Base-by-base conservation (phyloP, 352 stramenopile species). In the Globisporangium recalcitrans region DNA sequence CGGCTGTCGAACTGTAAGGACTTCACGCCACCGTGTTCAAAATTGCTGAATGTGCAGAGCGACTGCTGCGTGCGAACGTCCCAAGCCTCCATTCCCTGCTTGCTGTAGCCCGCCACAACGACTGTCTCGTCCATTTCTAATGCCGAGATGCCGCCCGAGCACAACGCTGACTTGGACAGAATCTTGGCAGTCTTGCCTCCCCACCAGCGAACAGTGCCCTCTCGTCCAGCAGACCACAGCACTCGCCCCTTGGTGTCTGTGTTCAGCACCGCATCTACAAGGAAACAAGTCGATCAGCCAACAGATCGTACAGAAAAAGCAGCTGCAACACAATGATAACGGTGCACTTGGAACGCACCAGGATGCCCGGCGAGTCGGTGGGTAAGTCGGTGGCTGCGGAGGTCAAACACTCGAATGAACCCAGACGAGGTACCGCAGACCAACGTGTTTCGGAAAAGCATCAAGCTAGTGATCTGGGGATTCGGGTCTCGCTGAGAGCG, bases 61-160 rank as follows among this genome's bases (percentile, higher is more conserved):
- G 87, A 73, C 60, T 96, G 87, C 68, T 96, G 87, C 27, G 87
- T 96, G 62, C 87, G 80, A 10, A 96, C 85, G 42, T 96, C 87
- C 87, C 87, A 96, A 9, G 87, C 80, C 58, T 96, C 83, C 83
- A 96, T 94, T 52, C 87, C 87, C 62, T 91, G 84, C 38, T 81
- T 73, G 3, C 63, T 77, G 71, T 94, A 96, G 52, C 83, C 87
- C 29, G 87, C 87, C 44, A 96, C 83, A 22, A 96, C 87, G 14
- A 93, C 83, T 31, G 82, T 92, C 56, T 96, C 87, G 63, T 96
- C 87, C 87, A 96, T 96, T 65, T 96, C 85, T 5, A 96, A 74
- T 4, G 79, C 80, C 2, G 80, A 89, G 53, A 96, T 88, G 5
- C 69, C 65, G 21, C 87, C 87, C 59, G 87, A 72, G 40, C 85